Evolutionary conservation across 805 yeast species (phyloP).

Genomic region (Tetrapisispora phaffii): DNA sequence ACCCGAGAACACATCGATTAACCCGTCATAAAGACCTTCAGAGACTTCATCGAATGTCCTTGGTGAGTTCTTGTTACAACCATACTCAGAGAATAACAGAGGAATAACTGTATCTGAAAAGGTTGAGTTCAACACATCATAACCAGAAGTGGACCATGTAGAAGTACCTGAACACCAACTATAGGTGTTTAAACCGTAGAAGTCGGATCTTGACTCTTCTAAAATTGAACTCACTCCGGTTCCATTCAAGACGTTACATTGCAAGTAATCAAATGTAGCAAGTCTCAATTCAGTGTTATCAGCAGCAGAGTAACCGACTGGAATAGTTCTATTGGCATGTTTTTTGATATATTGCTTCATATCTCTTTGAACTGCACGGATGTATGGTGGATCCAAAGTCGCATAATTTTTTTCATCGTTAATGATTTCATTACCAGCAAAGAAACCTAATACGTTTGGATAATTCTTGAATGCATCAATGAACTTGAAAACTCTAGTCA

Average conservation of each 20-base stretch:
- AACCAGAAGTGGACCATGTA: conserved; percentile 62
- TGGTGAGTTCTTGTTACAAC: conserved; percentile 70
- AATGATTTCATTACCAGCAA: conserved; percentile 87
- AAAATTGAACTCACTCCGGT: conserved; percentile 34
- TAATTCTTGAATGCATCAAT: conserved; percentile 76
- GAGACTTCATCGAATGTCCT: conserved; percentile 78
- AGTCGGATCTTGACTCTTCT: conserved; percentile 64
- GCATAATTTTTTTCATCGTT: conserved; percentile 63
- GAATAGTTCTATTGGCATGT: conserved; percentile 65
- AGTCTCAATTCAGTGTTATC: conserved; percentile 61
- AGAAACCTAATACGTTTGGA: conserved; percentile 79
- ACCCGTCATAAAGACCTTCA: conserved; percentile 56
- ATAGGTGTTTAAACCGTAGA: conserved; percentile 80
- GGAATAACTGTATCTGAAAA: conserved; percentile 55
- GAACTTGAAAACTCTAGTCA: conserved; percentile 73
- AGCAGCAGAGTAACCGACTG: conserved; percentile 96
- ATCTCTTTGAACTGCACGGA: conserved; percentile 88
- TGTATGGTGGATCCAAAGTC: conserved; percentile 56
- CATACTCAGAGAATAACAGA: conserved; percentile 64
- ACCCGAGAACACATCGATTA: conserved; percentile 65
- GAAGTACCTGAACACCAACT: conserved; percentile 71
- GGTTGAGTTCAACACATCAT: conserved; percentile 46
- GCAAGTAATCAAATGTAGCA: conserved; percentile 69
- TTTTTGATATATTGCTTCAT: conserved; percentile 69
- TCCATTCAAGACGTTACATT: conserved; percentile 58